Evolutionary conservation across 2,329 filamentous ascomycete genomes (phyloP), one percentile per base, ranked within the genome.

Genomic region (Diplodia intermedia): DNA sequence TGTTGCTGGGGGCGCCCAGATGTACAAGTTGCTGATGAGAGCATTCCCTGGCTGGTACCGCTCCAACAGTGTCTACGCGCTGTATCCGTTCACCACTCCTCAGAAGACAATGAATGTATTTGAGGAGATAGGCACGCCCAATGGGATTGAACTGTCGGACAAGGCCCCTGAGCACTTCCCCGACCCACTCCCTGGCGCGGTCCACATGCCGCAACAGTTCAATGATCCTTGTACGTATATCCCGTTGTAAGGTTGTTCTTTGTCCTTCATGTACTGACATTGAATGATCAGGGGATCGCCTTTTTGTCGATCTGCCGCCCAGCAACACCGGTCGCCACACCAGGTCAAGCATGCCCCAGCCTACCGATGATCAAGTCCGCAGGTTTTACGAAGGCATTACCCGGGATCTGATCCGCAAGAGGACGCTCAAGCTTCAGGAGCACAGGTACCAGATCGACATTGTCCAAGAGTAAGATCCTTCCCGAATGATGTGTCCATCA

Each of bases 381-480:
- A 68, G 67, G 29, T 74, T 73, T 68, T 72, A 73, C 43, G 70
- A 71, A 36, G 62, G 69, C 11, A 66, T 67, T 18, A 74, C 74
- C 2, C 72, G 72, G 1, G 72, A 75, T 26, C 69, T 79, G 12
- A 69, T 80, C 20, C 66, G 72, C 7, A 69, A 74, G 50, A 69
- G 75, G n/a, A 78, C 71, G 20, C 72, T 73, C 65, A 72, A 74
- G 6, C 71, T 79, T 18, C 38, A 43, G 18, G 72, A 73, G 5
- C 69, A 74, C 36, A 71, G 69, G 43, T 77, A 75, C 60, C 75
- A 79, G 65, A 70, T 80, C 8, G 78, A 77, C 52, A 67, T 75
- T 47, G 70, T 71, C 40, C 61, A 69, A 67, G 69, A 75, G 56
- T 61, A 47, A 31, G 40, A 3, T n/a, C 14, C 23, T 12, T 18